These are phyloP conservation scores for Cyclostephanos invisitatus DNA, from an alignment of 108 stramenopile species.

Conservation along the genomic window DNA sequence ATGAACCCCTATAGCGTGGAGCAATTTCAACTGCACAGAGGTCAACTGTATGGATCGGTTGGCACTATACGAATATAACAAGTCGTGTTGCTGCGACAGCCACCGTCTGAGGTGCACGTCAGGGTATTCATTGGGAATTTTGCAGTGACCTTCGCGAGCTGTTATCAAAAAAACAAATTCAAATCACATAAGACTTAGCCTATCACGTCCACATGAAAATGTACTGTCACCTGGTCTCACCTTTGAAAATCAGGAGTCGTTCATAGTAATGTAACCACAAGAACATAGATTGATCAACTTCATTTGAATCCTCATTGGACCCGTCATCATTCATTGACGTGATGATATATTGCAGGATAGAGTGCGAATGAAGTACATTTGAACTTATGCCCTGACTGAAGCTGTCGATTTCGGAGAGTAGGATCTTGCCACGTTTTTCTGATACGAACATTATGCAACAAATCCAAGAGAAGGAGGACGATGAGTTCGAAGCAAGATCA, in stretches of 20 bases:
- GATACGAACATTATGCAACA: not conserved
- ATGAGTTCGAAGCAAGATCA: not conserved
- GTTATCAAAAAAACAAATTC: not conserved
- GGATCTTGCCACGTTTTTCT: slow-evolving; percentile 1
- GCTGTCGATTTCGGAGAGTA: slow-evolving; percentile 3
- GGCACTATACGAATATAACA: slow-evolving; percentile 31
- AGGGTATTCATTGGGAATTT: slow-evolving; percentile 35
- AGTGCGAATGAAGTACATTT: slow-evolving; percentile 6
- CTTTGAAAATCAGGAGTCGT: slow-evolving; percentile 38
- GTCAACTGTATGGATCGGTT: slow-evolving; percentile 13
- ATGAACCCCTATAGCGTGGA: slow-evolving; percentile 31
- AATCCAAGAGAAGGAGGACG: slow-evolving; percentile 13
- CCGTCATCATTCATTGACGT: not conserved
- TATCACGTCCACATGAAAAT: not conserved
- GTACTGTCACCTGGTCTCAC: slow-evolving; percentile 10
- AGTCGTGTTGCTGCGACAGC: slow-evolving; percentile 36
- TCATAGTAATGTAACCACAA: slow-evolving; percentile 41
- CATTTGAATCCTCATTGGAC: not conserved
- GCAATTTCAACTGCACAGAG: slow-evolving; percentile 34
- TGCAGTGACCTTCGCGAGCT: slow-evolving; percentile 38
- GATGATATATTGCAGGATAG: slow-evolving; percentile 19
- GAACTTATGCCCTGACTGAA: not conserved
- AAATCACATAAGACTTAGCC: not conserved
- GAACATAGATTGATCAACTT: slow-evolving; percentile 13
- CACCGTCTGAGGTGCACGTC: slow-evolving; percentile 37